phyloP scores from a whole-genome alignment of 2,329 filamentous ascomycete genomes.

The Colletotrichum endophyticum region DNA sequence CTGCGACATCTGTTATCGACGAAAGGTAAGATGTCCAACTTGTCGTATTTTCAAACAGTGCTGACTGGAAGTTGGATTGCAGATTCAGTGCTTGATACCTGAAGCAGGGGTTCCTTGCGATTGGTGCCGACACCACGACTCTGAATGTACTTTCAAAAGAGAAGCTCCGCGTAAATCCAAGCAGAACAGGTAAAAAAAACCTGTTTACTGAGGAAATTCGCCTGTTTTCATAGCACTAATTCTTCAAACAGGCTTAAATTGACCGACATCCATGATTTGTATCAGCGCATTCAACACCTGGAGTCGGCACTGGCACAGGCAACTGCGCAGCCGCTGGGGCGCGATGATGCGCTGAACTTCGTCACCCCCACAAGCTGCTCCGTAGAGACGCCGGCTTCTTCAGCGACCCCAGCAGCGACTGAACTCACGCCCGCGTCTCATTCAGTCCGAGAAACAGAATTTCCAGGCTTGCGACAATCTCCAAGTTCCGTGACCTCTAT shows the following conservation, averaged over 20 bases:
- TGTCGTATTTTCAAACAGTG: too few species aligned
- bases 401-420: neutral
- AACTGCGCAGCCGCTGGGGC: neutral
- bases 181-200: neutral
- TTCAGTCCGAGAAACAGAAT: neutral
- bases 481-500: neutral
- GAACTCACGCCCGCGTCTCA: neutral
- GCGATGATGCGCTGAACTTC: neutral
- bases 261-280: neutral
- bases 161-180: neutral
- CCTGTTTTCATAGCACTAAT: neutral
- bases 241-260: neutral
- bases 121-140: constrained; percentile 7
- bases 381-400: neutral
- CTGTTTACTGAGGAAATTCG: accelerated
- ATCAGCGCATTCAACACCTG: neutral
- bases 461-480: neutral
- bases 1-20: constrained; percentile 4
- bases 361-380: neutral
- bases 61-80: neutral
- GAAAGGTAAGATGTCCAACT: neutral
- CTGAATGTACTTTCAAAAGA: neutral
- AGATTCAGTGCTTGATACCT: constrained; percentile 7
- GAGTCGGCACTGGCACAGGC: neutral
- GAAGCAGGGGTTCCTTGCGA: neutral